Evolutionary conservation across 805 yeast species (phyloP).

Genomic region (Myxozyma nipponensis): DNA sequence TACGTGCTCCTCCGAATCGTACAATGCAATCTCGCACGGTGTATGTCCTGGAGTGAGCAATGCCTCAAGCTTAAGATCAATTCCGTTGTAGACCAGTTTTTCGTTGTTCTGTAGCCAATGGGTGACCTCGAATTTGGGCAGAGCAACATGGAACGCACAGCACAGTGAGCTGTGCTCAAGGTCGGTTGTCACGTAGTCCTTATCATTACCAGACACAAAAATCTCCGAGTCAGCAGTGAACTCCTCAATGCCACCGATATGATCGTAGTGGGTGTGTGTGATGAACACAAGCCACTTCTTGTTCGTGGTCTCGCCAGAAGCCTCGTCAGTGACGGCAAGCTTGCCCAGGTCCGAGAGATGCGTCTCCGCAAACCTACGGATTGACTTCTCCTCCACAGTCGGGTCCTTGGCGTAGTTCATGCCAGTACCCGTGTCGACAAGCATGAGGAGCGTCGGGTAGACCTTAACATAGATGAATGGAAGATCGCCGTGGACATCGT

Average conservation of each 20-base stretch:
- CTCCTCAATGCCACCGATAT: slow-evolving; percentile 26
- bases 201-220: slow-evolving; percentile 20
- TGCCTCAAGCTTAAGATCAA: slow-evolving; percentile 23
- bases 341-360: slow-evolving; percentile 14
- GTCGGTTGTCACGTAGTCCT: slow-evolving; percentile 23
- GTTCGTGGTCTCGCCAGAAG: slow-evolving; percentile 9
- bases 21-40: slow-evolving; percentile 26
- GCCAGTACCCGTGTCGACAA: slow-evolving; percentile 27
- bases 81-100: slow-evolving; percentile 19
- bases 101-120: slow-evolving; percentile 27
- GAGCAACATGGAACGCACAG: slow-evolving; percentile 23
- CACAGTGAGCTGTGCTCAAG: slow-evolving; percentile 27
- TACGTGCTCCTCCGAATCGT: slow-evolving; percentile 25
- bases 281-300: slow-evolving; percentile 27
- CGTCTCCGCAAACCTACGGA: slow-evolving; percentile 18
- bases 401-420: slow-evolving; percentile 23
- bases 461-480: slow-evolving; percentile 28
- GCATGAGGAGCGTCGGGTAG: slow-evolving; percentile 20
- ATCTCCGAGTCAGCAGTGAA: slow-evolving; percentile 23
- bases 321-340: slow-evolving; percentile 14
- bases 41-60: slow-evolving; percentile 27
- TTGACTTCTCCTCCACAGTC: slow-evolving; percentile 20
- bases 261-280: slow-evolving; percentile 28
- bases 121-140: slow-evolving; percentile 24
- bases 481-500: slow-evolving; percentile 22